Evolutionary conservation across 2,329 filamentous ascomycete genomes (phyloP), one percentile per base, ranked within the genome.

Genomic region (Alternaria sp.): DNA sequence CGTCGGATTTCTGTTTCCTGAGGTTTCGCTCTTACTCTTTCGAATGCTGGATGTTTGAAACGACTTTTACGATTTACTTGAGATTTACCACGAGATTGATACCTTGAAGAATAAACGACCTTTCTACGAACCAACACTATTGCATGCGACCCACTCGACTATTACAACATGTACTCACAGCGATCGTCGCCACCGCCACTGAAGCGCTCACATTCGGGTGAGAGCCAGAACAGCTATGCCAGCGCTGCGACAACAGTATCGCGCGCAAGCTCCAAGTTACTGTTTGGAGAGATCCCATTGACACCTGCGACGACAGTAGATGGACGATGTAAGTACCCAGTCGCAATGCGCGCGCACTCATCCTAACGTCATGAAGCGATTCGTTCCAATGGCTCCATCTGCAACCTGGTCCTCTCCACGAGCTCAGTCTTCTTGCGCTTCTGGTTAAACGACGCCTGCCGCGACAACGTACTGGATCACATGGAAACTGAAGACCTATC

Each of bases 211-310:
- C 66, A 75, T 55, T 79, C 77, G 15, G 73, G 70, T 59, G 76
- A 77, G 63, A 81, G 78, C 64, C 76, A 79, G 18, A 75, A 69
- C 56, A 80, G 77, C 65, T 74, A 79, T 71, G 75, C 66, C 26
- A 71, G 67, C 26, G 63, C 61, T 60, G 74, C 75, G 30, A 80
- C 78, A 15, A 76, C 75, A n/a, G 72, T 72, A 53, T 80, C 76
- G 65, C 76, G 74, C 56, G 66, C 77, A 46, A 80, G 76, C 69
- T 79, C 77, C 15, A 79, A 75, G 77, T 73, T 83, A 59, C 73
- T 85, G 64, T 85, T 85, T 76, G 84, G 84, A 64, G 84, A 85
- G 69, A 84, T 85, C 61, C 82, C 83, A 64, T 77, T 79, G 62
- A 80, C 79, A 49, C 81, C 81, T 66, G 76, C 75, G 59, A 78